Percentiles rank a stretch among this genome's conserved stretches.
Evolutionary conservation across 139 green algal genomes (phyloP).

Genomic region (Desmodesmus armatus): DNA sequence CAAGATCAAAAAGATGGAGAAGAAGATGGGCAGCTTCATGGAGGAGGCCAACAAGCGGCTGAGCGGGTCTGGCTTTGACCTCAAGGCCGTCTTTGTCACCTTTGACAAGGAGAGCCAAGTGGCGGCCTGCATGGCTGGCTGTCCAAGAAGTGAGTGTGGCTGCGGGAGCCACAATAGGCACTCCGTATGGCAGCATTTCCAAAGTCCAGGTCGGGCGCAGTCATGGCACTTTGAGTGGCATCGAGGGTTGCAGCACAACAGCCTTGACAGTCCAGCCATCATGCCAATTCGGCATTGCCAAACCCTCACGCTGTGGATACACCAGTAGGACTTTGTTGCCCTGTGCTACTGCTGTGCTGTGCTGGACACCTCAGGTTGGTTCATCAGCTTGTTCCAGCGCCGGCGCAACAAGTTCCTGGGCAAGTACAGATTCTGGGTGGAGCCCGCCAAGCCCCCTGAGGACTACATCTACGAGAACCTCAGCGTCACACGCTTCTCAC

Average conservation of each 20-base stretch:
- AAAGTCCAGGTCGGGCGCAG: too few relatives aligned
- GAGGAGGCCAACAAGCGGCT: conserved; percentile 21
- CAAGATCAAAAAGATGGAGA: background rate
- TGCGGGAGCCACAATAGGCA: too few relatives aligned
- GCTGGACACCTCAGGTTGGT: conserved; percentile 38
- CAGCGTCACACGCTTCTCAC: background rate
- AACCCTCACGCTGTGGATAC: too few relatives aligned
- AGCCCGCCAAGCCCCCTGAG: conserved; percentile 50
- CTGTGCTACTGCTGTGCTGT: background rate
- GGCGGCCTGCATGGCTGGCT: conserved; percentile 11
- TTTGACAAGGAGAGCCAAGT: conserved; percentile 56
- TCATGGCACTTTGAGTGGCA: too few relatives aligned
- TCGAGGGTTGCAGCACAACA: too few relatives aligned
- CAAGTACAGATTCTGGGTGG: conserved; percentile 51
- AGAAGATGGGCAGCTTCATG: conserved; percentile 36
- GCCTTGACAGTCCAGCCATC: too few relatives aligned
- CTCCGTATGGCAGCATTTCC: too few relatives aligned
- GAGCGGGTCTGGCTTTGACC: background rate
- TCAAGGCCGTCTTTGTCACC: conserved; percentile 64
- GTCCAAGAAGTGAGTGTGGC: conserved; percentile 44
- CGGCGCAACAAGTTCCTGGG: conserved; percentile 5
- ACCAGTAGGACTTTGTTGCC: too few relatives aligned
- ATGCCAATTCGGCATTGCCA: too few relatives aligned
- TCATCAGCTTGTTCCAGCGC: conserved; percentile 21
- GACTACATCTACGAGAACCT: conserved; percentile 69